Percentiles rank a stretch among this genome's conserved stretches.
Evolutionary conservation across 2,329 filamentous ascomycete species (phyloP).

Genomic region (Fusarium veterinarium): DNA sequence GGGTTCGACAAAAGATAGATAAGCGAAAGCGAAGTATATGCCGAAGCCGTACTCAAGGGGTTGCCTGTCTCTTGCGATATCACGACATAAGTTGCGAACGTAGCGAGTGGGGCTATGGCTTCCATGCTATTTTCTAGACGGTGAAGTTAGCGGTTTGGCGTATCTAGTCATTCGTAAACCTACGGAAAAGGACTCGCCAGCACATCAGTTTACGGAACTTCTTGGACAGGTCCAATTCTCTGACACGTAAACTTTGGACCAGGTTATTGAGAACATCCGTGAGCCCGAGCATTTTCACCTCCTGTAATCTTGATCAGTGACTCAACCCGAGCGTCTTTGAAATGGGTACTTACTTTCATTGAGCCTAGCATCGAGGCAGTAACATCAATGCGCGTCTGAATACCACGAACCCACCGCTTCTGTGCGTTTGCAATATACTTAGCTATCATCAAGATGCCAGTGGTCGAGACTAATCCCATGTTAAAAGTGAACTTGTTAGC

Average conservation of each 20-base stretch:
- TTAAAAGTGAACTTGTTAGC: not conserved
- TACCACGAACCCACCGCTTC: slow-evolving; percentile 21
- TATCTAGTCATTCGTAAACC: too few species aligned
- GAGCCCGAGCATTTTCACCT: slow-evolving; percentile 21
- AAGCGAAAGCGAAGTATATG: slow-evolving; percentile 24
- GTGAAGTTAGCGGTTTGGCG: rapidly evolving
- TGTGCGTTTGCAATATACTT: slow-evolving; percentile 21
- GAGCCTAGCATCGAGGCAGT: slow-evolving; percentile 22
- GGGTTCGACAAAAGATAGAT: slow-evolving; percentile 23
- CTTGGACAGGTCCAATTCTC: slow-evolving; percentile 3
- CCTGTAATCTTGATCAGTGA: not conserved
- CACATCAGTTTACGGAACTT: slow-evolving; percentile 10
- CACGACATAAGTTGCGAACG: slow-evolving; percentile 24
- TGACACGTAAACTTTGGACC: slow-evolving; percentile 10
- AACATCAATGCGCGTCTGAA: slow-evolving; percentile 23
- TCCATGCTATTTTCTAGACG: not conserved
- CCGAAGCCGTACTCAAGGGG: slow-evolving; percentile 16
- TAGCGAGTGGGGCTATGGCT: slow-evolving; percentile 13
- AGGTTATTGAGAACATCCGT: slow-evolving; percentile 13
- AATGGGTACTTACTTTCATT: slow-evolving; percentile 9
- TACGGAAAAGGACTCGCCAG: slow-evolving; percentile 7
- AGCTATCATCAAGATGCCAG: slow-evolving; percentile 10
- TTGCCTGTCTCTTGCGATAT: slow-evolving; percentile 14
- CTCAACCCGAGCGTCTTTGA: rapidly evolving
- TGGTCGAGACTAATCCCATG: not conserved